These are phyloP conservation scores for Persicaria tinctoria DNA, from an alignment of 148 eudicot genomes.

Conservation along the genomic window DNA sequence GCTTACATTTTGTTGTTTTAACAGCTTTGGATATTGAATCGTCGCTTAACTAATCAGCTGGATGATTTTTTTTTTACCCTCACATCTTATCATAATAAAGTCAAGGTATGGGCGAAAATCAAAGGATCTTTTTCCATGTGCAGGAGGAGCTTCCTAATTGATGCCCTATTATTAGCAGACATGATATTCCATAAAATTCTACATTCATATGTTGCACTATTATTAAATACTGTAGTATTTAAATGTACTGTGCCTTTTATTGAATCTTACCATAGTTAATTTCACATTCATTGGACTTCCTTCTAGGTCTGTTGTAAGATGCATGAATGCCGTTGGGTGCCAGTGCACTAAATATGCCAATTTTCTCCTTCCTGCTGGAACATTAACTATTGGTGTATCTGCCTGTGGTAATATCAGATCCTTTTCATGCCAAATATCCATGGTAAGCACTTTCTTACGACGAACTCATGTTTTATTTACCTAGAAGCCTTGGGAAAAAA, in stretches of 20 bases:
- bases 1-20: no score
- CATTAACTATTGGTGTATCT: no score
- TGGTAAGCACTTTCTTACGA: no score
- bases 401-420: no score
- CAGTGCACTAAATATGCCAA: no score
- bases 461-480: no score
- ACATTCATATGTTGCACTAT: background rate
- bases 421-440: no score
- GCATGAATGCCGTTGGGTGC: background rate
- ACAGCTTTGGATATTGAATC: background rate
- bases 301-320: background rate
- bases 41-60: background rate
- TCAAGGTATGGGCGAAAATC: constrained; percentile 11
- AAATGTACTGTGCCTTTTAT: background rate
- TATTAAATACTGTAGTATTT: no score
- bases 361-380: no score
- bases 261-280: background rate
- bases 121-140: background rate
- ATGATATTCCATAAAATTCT: background rate
- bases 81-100: constrained; percentile 1
- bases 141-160: background rate
- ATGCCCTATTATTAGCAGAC: background rate
- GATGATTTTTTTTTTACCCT: background rate
- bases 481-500: no score
- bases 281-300: background rate